Evolutionary conservation across 441 rosid genomes (phyloP).

Genomic region (Euphorbia schlechtendalii): DNA sequence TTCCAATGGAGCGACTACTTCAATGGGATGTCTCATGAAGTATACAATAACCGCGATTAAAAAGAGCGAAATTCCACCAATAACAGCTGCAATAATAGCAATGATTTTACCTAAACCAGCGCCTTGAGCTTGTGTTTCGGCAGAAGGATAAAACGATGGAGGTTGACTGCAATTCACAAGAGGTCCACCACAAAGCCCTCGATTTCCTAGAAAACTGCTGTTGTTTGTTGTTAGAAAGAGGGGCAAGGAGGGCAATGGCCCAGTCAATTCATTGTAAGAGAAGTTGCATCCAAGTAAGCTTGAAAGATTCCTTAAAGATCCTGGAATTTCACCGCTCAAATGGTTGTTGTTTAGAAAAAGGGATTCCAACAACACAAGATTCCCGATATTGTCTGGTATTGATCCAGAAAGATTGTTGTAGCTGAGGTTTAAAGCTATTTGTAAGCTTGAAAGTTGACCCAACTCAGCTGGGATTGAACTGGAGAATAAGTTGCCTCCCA

Average conservation of each 20-base stretch:
- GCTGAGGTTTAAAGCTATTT: constrained; percentile 86
- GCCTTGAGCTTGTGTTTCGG: constrained; percentile 16
- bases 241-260: constrained; percentile 53
- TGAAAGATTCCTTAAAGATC: constrained; percentile 49
- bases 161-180: constrained; percentile 40
- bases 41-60: constrained; percentile 50
- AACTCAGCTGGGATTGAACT: constrained; percentile 59
- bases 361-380: constrained; percentile 51
- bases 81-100: constrained; percentile 51
- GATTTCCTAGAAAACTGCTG: constrained; percentile 55
- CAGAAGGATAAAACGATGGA: constrained; percentile 33
- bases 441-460: constrained; percentile 63
- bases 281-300: constrained; percentile 80
- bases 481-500: constrained; percentile 72
- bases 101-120: constrained; percentile 46
- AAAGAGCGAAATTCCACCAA: constrained; percentile 71
- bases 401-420: constrained; percentile 64
- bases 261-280: constrained; percentile 68
- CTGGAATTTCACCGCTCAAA: constrained; percentile 70
- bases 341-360: constrained; percentile 78
- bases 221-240: constrained; percentile 44
- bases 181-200: constrained; percentile 75
- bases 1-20: constrained; percentile 40
- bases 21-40: constrained; percentile 50
- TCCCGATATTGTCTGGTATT: constrained; percentile 70